Evolutionary conservation across 2,329 filamentous ascomycete genomes (phyloP).

Genomic region (Xylariaceae sp.): DNA sequence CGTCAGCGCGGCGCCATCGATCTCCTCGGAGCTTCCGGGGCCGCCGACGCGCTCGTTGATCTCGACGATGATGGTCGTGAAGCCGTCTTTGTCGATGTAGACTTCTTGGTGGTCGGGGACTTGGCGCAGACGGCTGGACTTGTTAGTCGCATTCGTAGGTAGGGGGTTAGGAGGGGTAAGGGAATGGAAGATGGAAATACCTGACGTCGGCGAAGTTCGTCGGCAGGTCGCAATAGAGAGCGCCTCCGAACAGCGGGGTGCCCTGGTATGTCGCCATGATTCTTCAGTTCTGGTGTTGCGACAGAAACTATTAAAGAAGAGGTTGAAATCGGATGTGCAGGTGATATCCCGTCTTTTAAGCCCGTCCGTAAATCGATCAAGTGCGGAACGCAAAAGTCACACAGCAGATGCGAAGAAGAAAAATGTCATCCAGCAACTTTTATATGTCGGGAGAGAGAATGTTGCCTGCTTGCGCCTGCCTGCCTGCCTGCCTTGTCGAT

Average conservation of each 20-base stretch:
- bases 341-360: too few relatives aligned
- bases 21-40: conserved; percentile 49
- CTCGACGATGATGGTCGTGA: conserved; percentile 84
- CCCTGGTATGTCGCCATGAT: conserved; percentile 50
- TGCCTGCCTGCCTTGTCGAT: not conserved
- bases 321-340: too few relatives aligned
- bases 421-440: not conserved
- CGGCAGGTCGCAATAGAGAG: conserved; percentile 64
- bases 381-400: too few relatives aligned
- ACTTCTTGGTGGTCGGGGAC: conserved; percentile 89
- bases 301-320: not conserved
- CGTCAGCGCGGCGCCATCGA: conserved; percentile 64
- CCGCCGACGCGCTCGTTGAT: conserved; percentile 74
- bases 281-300: not conserved
- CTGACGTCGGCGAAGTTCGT: conserved; percentile 66
- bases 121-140: conserved; percentile 40
- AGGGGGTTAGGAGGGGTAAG: too few relatives aligned
- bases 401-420: too few relatives aligned
- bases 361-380: too few relatives aligned
- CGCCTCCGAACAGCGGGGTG: conserved; percentile 66
- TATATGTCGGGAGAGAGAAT: not conserved
- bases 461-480: not conserved
- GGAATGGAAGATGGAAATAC: conserved; percentile 37
- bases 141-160: not conserved
- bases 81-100: conserved; percentile 76